These are phyloP conservation scores for Arabidopsis lyrata DNA, from an alignment of 441 rosid species.

Conservation along the genomic window DNA sequence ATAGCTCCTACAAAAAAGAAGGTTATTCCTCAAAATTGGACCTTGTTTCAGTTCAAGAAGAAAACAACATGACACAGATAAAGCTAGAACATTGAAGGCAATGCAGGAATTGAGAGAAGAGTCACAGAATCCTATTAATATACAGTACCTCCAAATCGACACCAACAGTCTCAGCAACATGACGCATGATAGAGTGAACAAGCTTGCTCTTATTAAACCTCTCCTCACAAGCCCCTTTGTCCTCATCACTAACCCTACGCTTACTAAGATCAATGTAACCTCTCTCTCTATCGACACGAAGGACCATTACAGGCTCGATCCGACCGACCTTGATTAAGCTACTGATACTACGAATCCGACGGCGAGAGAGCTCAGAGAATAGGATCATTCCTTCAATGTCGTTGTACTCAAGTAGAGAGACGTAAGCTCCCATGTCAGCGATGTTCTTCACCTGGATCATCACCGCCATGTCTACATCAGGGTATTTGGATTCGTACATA, in stretches of 20 bases:
- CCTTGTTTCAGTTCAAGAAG: not conserved
- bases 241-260: conserved; percentile 93
- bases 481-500: conserved; percentile 91
- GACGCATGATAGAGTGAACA: conserved; percentile 98
- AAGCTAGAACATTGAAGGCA: not conserved
- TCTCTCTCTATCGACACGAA: conserved; percentile 90
- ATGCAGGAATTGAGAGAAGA: not conserved
- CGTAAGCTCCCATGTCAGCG: conserved; percentile 98
- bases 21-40: not conserved
- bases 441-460: conserved; percentile 97
- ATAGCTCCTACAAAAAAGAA: conserved; percentile 76
- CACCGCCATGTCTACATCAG: conserved; percentile 97
- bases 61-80: too few species aligned
- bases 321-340: conserved; percentile 95
- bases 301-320: conserved; percentile 96
- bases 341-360: conserved; percentile 95
- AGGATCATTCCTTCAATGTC: conserved; percentile 97
- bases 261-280: conserved; percentile 95
- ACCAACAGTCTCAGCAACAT: conserved; percentile 86
- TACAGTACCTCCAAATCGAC: conserved; percentile 94
- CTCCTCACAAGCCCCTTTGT: conserved; percentile 91
- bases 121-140: not conserved
- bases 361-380: conserved; percentile 96
- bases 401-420: conserved; percentile 91
- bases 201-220: conserved; percentile 98